phyloP scores from a whole-genome alignment of 345 rosid species.

The Salix suchowensis region DNA sequence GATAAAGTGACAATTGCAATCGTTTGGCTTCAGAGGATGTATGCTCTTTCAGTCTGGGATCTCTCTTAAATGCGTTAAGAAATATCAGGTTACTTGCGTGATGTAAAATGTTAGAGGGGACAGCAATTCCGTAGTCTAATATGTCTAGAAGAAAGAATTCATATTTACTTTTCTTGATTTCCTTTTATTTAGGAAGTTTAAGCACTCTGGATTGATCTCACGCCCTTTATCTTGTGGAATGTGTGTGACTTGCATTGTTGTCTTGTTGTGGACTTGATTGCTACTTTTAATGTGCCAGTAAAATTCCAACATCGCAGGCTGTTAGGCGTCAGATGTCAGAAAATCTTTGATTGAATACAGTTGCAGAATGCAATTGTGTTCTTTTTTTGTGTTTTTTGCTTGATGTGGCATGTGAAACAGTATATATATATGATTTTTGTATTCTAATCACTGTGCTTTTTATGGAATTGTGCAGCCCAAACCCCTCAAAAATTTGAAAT shows the following conservation, averaged over 20 bases:
- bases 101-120: not conserved
- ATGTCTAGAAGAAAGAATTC: not conserved
- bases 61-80: not conserved
- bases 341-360: not conserved
- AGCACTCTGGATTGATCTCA: not conserved
- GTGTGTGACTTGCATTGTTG: not conserved
- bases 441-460: constrained; percentile 16
- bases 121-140: not conserved
- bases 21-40: not conserved
- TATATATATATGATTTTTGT: not conserved
- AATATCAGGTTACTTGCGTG: not conserved
- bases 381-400: not conserved
- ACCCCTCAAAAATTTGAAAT: constrained; percentile 66
- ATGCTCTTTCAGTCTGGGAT: not conserved
- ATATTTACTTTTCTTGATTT: not conserved
- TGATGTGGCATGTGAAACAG: not conserved
- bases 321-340: not conserved
- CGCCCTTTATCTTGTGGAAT: not conserved
- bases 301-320: not conserved
- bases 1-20: not conserved
- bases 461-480: constrained; percentile 60
- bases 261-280: not conserved
- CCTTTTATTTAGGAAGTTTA: not conserved
- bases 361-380: not conserved
- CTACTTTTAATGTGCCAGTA: not conserved